phyloP scores from a whole-genome alignment of 169 alveolate species.

The Plasmodium inui region DNA sequence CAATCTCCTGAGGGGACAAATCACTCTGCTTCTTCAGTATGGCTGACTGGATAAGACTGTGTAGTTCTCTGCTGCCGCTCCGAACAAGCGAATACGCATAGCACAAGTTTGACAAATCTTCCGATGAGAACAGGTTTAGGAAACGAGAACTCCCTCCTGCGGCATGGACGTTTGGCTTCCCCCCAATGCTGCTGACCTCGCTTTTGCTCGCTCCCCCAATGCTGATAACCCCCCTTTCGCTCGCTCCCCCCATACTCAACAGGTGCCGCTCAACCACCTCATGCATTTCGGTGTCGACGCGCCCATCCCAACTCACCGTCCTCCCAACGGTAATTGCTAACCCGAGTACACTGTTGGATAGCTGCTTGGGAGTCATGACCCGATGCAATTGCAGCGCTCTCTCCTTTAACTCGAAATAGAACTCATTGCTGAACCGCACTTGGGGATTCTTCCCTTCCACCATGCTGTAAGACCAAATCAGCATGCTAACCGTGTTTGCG shows the following conservation, averaged over 20 bases:
- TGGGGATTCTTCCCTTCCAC: constrained; percentile 49
- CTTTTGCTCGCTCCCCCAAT: not conserved
- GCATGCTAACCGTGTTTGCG: constrained; percentile 66
- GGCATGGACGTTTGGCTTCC: not conserved
- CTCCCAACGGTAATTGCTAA: constrained; percentile 56
- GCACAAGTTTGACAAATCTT: constrained; percentile 62
- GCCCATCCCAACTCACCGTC: constrained; percentile 16
- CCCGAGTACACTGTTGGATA: constrained; percentile 64
- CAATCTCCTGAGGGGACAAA: constrained; percentile 65
- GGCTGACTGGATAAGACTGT: constrained; percentile 34
- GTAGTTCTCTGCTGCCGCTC: constrained; percentile 63
- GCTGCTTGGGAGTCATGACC: constrained; percentile 58
- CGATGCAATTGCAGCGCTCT: constrained; percentile 33
- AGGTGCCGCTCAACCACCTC: constrained; percentile 31
- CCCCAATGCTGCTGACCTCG: not conserved
- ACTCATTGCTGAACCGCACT: constrained; percentile 14
- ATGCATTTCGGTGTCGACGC: constrained; percentile 25
- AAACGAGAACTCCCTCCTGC: not conserved
- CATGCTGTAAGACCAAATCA: constrained; percentile 67
- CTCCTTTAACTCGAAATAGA: constrained; percentile 48
- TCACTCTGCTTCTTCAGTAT: constrained; percentile 39
- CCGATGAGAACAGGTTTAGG: constrained; percentile 28
- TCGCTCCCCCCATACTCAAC: not conserved
- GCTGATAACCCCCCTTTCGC: not conserved
- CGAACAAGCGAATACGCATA: constrained; percentile 55